Conservation (phyloP, 805 yeast species). For the Saccharomyces cerevisiae region DNA sequence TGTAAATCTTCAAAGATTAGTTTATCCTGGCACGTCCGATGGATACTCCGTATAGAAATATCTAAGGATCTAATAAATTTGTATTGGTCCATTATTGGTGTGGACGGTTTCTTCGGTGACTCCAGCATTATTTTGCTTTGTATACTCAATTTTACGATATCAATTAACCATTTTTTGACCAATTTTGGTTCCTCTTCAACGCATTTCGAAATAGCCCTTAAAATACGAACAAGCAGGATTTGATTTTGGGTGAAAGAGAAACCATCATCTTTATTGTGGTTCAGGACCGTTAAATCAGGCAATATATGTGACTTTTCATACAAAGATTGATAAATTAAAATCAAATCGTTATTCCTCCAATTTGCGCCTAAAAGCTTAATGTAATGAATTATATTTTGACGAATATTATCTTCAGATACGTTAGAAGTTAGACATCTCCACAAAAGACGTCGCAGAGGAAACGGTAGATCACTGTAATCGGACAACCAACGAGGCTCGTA, state of each 20-base stretch:
- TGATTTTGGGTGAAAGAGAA: conserved; percentile 13
- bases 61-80: conserved; percentile 25
- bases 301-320: conserved; percentile 17
- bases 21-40: conserved; percentile 9
- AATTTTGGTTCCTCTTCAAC: neutral
- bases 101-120: neutral
- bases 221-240: conserved; percentile 13
- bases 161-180: conserved; percentile 10
- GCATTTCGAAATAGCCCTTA: conserved; percentile 13
- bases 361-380: conserved; percentile 2
- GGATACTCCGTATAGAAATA: conserved; percentile 17
- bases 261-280: neutral
- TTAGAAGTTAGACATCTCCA: conserved; percentile 19
- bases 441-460: conserved; percentile 17
- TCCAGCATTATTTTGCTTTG: conserved; percentile 16
- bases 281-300: conserved; percentile 3
- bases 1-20: conserved; percentile 2
- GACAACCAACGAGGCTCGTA: conserved; percentile 12
- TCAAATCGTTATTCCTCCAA: conserved; percentile 9
- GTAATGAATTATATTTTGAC: neutral
- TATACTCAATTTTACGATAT: conserved; percentile 22
- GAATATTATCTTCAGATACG: neutral
- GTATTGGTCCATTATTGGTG: conserved; percentile 15
- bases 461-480: conserved; percentile 10
- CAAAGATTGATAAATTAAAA: conserved; percentile 24